Evolutionary conservation across 2,329 filamentous ascomycete genomes (phyloP).

Genomic region (Pseudogymnoascus sp.): DNA sequence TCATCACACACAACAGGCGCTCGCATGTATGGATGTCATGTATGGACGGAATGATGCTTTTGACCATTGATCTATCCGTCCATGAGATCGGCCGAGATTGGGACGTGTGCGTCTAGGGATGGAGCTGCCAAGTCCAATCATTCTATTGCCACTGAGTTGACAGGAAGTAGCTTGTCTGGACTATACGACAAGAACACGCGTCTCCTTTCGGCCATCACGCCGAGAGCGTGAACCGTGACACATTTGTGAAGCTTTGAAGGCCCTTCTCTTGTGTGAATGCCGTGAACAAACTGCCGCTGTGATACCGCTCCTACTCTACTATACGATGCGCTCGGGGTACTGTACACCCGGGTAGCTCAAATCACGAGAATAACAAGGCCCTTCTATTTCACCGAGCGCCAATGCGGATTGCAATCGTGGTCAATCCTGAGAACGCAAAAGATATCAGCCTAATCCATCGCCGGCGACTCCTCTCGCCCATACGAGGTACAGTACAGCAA

Average conservation of each 20-base stretch:
- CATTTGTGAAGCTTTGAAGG: conserved; percentile 5
- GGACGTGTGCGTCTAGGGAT: not conserved
- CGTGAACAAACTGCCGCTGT: not conserved
- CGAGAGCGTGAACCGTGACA: not conserved
- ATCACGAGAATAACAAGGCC: not conserved
- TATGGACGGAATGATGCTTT: not conserved
- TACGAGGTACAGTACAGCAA: not conserved
- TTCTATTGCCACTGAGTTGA: not conserved
- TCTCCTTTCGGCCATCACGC: not conserved
- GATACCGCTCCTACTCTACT: not conserved
- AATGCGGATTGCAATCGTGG: not conserved
- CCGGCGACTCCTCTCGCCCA: not conserved
- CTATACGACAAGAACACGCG: not conserved
- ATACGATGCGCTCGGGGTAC: not conserved
- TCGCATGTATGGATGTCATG: conserved; percentile 1
- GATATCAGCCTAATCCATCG: conserved; percentile 2
- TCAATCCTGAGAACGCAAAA: not conserved
- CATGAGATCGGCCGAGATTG: conserved; percentile 1
- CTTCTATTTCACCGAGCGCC: conserved; percentile 7
- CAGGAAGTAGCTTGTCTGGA: not conserved
- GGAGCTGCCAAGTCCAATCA: not conserved
- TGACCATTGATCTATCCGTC: not conserved
- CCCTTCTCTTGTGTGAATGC: not conserved
- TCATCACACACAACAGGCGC: not conserved
- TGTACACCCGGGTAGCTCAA: not conserved